A percentile compares a stretch with the other conserved stretches of the same genome.
phyloP scores from a whole-genome alignment of 2,329 filamentous ascomycete genomes.

The Colletotrichum tabaci region DNA sequence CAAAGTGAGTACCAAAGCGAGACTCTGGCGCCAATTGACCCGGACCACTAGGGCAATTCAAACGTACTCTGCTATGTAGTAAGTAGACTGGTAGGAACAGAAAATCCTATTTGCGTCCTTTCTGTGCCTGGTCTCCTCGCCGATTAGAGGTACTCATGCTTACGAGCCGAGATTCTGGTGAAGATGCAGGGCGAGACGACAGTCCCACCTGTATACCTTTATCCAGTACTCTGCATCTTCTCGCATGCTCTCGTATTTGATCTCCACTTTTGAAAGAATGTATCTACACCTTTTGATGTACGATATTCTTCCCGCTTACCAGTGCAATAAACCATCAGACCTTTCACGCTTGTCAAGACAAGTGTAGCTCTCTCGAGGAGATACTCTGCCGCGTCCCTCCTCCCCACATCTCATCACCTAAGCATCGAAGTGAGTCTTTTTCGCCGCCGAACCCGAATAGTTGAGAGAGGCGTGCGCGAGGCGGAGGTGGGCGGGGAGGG shows the following conservation, averaged over 20 bases:
- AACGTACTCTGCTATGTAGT: neutral
- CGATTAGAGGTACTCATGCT: neutral
- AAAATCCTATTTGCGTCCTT: too few species aligned
- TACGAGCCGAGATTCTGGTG: too few species aligned
- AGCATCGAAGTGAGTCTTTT: neutral
- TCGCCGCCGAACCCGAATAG: neutral
- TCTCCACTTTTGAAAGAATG: neutral
- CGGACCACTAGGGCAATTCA: neutral
- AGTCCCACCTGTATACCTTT: too few species aligned
- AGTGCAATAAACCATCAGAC: neutral
- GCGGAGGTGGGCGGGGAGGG: neutral
- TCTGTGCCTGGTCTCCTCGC: neutral
- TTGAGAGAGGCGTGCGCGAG: too few species aligned
- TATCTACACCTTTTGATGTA: neutral
- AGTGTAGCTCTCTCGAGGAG: neutral
- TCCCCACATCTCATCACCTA: neutral
- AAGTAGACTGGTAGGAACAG: too few species aligned
- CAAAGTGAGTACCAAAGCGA: neutral
- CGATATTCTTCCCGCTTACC: neutral
- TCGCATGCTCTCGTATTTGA: neutral
- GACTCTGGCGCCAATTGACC: neutral
- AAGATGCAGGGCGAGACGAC: too few species aligned
- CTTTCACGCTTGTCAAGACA: neutral
- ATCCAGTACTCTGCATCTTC: too few species aligned
- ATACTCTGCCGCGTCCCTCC: neutral